Conservation (phyloP, 495 filamentous ascomycete genomes). For the Beverwykella pulmonaria region DNA sequence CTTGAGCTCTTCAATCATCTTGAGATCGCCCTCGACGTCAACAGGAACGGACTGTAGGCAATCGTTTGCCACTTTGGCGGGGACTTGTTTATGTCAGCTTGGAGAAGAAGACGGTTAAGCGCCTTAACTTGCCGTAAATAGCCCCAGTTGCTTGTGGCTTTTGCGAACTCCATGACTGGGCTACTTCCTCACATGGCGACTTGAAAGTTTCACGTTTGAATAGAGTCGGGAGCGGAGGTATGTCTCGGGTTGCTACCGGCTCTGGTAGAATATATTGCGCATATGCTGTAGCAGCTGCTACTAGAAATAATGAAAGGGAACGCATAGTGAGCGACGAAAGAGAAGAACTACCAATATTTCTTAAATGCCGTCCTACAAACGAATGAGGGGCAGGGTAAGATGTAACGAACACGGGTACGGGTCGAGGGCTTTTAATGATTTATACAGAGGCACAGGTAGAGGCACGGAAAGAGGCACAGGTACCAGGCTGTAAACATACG, state of each 20-base stretch:
- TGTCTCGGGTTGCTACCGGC: neutral
- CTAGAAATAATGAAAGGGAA: neutral
- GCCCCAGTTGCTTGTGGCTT: constrained; percentile 29
- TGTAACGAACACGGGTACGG: neutral
- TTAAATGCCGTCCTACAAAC: neutral
- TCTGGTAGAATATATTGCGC: neutral
- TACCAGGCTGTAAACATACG: neutral
- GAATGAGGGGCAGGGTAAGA: neutral
- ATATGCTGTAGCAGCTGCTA: neutral
- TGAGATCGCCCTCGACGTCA: constrained; percentile 48
- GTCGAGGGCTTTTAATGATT: neutral
- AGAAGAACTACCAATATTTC: neutral
- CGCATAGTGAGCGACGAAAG: neutral
- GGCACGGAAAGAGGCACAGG: neutral
- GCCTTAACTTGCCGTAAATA: constrained; percentile 1
- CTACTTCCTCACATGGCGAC: constrained; percentile 49
- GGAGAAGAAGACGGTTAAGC: too few relatives aligned
- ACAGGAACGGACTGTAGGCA: constrained; percentile 54
- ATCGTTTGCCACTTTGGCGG: constrained; percentile 48
- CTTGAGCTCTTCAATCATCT: constrained; percentile 47
- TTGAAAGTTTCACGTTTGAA: constrained; percentile 1
- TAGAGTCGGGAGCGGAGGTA: constrained; percentile 9
- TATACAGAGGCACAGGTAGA: neutral
- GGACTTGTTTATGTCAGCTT: too few relatives aligned
- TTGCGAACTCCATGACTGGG: constrained; percentile 46